Conservation (phyloP, 805 yeast species). For the Candida tibetensis region DNA sequence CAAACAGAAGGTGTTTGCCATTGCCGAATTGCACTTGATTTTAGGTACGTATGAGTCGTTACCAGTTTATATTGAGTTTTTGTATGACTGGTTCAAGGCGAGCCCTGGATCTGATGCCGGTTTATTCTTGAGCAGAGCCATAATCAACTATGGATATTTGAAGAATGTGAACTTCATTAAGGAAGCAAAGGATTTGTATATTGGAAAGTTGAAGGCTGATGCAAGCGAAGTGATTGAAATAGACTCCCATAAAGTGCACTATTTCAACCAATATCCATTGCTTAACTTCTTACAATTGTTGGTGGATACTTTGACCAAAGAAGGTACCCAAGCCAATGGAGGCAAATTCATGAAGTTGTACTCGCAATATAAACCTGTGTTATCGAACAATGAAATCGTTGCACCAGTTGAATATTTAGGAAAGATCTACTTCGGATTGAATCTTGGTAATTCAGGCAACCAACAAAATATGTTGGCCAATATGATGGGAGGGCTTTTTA, state of each 20-base stretch:
- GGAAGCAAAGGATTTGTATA: constrained; percentile 25
- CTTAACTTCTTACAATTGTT: constrained; percentile 71
- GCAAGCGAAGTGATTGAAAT: constrained; percentile 20
- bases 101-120: constrained; percentile 34
- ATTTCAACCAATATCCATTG: constrained; percentile 41
- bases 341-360: constrained; percentile 55
- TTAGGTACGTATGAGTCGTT: constrained; percentile 59
- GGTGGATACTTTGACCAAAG: constrained; percentile 53
- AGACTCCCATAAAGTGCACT: constrained; percentile 23
- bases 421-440: constrained; percentile 56
- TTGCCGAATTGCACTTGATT: constrained; percentile 71
- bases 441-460: constrained; percentile 37
- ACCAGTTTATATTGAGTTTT: constrained; percentile 41
- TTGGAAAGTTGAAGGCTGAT: constrained; percentile 12
- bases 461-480: constrained; percentile 45
- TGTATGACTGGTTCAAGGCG: constrained; percentile 39
- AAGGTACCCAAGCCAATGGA: constrained; percentile 33
- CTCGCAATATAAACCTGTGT: constrained; percentile 44
- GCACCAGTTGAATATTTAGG: constrained; percentile 58
- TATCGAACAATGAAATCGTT: constrained; percentile 33
- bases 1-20: constrained; percentile 47
- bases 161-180: constrained; percentile 62
- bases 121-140: constrained; percentile 50
- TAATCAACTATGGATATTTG: constrained; percentile 70
- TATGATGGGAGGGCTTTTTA: constrained; percentile 62